Percentiles rank a stretch among this genome's conserved stretches.
Evolutionary conservation across 768 basidiomycete species (phyloP).

Genomic region (Phanerodontia chrysosporium): DNA sequence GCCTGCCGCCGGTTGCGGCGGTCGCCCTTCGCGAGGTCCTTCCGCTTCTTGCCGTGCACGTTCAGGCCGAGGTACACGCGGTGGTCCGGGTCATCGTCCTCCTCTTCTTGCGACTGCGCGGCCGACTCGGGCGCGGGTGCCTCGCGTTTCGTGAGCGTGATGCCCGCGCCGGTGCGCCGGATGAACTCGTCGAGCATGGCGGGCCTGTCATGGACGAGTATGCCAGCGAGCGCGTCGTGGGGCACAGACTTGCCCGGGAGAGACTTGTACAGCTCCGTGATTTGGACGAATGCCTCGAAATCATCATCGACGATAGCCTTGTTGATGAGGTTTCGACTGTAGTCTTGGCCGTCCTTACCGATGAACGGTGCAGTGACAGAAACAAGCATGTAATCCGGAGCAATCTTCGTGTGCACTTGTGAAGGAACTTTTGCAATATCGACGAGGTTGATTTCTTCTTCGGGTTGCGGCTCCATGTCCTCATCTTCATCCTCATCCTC

Average conservation of each 20-base stretch:
- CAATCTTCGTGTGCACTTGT: constrained; percentile 33
- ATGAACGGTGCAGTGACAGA: neutral
- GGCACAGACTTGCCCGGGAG: constrained; percentile 28
- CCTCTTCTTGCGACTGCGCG: constrained; percentile 30
- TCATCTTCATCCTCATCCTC: constrained; percentile 25
- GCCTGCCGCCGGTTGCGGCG: constrained; percentile 28
- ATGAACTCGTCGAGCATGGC: constrained; percentile 57
- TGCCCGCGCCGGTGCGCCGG: constrained; percentile 41
- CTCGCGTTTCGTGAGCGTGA: constrained; percentile 8
- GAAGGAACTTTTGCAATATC: constrained; percentile 51
- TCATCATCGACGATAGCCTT: constrained; percentile 42
- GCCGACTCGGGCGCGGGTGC: constrained; percentile 20
- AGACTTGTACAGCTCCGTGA: constrained; percentile 40
- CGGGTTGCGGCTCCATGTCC: constrained; percentile 28
- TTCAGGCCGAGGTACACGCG: constrained; percentile 54
- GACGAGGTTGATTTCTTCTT: constrained; percentile 28
- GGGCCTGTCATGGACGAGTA: constrained; percentile 38
- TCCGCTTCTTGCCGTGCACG: constrained; percentile 61
- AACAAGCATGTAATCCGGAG: constrained; percentile 36
- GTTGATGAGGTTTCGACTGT: constrained; percentile 22
- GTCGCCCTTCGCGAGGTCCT: constrained; percentile 47
- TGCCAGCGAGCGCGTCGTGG: constrained; percentile 18
- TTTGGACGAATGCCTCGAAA: constrained; percentile 46
- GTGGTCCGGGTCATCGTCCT: neutral
- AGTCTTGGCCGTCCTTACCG: neutral